A percentile compares a stretch with the other conserved stretches of the same genome.
Evolutionary conservation across 2,329 filamentous ascomycete species (phyloP).

Genomic region (Juglanconis juglandina): DNA sequence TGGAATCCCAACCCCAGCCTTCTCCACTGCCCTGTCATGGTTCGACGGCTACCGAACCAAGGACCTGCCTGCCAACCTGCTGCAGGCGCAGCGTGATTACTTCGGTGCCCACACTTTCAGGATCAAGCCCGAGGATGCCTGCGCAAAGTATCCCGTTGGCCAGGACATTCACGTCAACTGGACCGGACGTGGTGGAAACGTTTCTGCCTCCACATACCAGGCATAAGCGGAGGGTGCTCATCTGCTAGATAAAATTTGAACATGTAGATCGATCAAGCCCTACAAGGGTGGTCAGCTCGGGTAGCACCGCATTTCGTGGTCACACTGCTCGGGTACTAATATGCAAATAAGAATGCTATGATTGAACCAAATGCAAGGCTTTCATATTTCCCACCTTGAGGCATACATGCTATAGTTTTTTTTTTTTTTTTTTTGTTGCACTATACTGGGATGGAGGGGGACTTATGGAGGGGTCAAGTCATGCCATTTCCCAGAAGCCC

Average conservation of each 20-base stretch:
- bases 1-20: slow-evolving; percentile 93
- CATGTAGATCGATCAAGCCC: slow-evolving; percentile 6
- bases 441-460: too few species aligned
- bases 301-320: slow-evolving; percentile 9
- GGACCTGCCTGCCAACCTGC: slow-evolving; percentile 94
- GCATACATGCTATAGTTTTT: too few species aligned
- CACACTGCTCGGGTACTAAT: slow-evolving; percentile 9
- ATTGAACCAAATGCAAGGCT: background rate
- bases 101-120: slow-evolving; percentile 92
- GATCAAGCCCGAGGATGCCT: slow-evolving; percentile 78
- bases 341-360: slow-evolving; percentile 10
- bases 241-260: slow-evolving; percentile 14
- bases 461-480: too few species aligned
- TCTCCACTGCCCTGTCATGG: slow-evolving; percentile 96
- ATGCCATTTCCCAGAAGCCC: too few species aligned
- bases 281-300: slow-evolving; percentile 6
- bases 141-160: slow-evolving; percentile 75
- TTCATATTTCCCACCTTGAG: background rate
- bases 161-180: slow-evolving; percentile 99
- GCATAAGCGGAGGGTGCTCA: slow-evolving; percentile 56
- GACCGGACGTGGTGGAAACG: slow-evolving; percentile 96
- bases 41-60: slow-evolving; percentile 98
- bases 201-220: slow-evolving; percentile 96
- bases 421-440: too few species aligned
- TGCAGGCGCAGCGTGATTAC: slow-evolving; percentile 99